phyloP scores from a whole-genome alignment of 2,329 filamentous ascomycete species.

The Calonectria fujianensis region DNA sequence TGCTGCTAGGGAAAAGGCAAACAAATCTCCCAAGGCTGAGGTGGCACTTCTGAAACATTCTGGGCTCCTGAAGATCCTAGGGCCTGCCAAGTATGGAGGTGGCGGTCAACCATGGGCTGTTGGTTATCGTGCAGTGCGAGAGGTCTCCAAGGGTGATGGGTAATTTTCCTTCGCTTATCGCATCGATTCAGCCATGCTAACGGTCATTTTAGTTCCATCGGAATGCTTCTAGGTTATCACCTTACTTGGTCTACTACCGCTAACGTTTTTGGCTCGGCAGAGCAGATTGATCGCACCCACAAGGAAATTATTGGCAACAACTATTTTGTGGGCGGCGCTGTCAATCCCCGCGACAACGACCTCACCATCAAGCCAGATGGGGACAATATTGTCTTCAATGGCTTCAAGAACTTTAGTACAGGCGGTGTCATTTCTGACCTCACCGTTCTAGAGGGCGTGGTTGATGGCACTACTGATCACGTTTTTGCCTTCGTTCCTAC shows the following conservation, averaged over 20 bases:
- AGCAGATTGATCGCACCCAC: conserved; percentile 75
- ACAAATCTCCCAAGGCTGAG: conserved; percentile 64
- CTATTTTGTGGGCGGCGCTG: conserved; percentile 79
- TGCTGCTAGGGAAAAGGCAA: conserved; percentile 60
- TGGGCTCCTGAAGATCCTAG: conserved; percentile 62
- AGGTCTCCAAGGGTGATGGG: conserved; percentile 79
- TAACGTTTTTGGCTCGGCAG: conserved; percentile 75
- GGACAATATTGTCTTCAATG: conserved; percentile 75
- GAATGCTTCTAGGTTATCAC: conserved; percentile 80
- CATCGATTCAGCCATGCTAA: neutral
- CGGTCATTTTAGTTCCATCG: conserved; percentile 67
- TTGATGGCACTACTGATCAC: conserved; percentile 75
- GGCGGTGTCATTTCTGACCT: conserved; percentile 80
- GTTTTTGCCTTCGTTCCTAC: conserved; percentile 78
- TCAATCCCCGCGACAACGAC: conserved; percentile 79
- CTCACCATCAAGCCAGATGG: conserved; percentile 73
- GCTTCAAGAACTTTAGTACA: conserved; percentile 80
- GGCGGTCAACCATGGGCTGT: conserved; percentile 67
- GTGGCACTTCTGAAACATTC: conserved; percentile 64
- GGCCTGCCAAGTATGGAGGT: conserved; percentile 64
- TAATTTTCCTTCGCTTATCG: conserved; percentile 50
- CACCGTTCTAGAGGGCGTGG: conserved; percentile 78
- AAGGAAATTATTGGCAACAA: conserved; percentile 77
- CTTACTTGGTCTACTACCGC: conserved; percentile 78
- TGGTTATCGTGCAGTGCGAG: conserved; percentile 75